Evolutionary conservation across 2,329 filamentous ascomycete genomes (phyloP).

Genomic region (Penicillium vulpinum): DNA sequence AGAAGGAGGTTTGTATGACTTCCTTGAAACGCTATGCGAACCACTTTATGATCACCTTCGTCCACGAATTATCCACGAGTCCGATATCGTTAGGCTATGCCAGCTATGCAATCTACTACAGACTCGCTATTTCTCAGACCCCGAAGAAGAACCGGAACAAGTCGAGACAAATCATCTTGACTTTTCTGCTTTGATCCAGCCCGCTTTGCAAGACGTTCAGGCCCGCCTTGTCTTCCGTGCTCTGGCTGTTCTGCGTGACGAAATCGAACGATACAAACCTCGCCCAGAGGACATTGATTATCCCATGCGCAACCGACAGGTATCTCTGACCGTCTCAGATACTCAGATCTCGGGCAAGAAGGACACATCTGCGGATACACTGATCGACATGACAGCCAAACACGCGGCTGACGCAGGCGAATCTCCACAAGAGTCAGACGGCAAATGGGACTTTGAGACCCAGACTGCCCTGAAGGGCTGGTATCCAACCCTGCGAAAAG

Average conservation of each 20-base stretch:
- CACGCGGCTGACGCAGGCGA: slow-evolving; percentile 53
- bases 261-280: slow-evolving; percentile 66
- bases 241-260: slow-evolving; percentile 62
- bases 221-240: slow-evolving; percentile 66
- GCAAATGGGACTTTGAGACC: slow-evolving; percentile 56
- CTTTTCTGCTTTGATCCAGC: slow-evolving; percentile 62
- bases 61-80: slow-evolving; percentile 66
- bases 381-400: slow-evolving; percentile 48
- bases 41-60: slow-evolving; percentile 66
- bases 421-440: slow-evolving; percentile 42
- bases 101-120: slow-evolving; percentile 67
- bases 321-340: slow-evolving; percentile 43
- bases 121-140: slow-evolving; percentile 63
- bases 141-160: slow-evolving; percentile 55
- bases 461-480: slow-evolving; percentile 60
- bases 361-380: slow-evolving; percentile 41
- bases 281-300: slow-evolving; percentile 67
- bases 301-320: slow-evolving; percentile 53
- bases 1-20: slow-evolving; percentile 63
- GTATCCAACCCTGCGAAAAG: slow-evolving; percentile 68
- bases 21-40: slow-evolving; percentile 66
- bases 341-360: slow-evolving; percentile 58
- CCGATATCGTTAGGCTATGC: slow-evolving; percentile 65
- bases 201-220: slow-evolving; percentile 67
- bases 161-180: slow-evolving; percentile 57